Evolutionary conservation across 192 early-diverging fungal species (phyloP).

Genomic region (Chytriomyces hyalinus): DNA sequence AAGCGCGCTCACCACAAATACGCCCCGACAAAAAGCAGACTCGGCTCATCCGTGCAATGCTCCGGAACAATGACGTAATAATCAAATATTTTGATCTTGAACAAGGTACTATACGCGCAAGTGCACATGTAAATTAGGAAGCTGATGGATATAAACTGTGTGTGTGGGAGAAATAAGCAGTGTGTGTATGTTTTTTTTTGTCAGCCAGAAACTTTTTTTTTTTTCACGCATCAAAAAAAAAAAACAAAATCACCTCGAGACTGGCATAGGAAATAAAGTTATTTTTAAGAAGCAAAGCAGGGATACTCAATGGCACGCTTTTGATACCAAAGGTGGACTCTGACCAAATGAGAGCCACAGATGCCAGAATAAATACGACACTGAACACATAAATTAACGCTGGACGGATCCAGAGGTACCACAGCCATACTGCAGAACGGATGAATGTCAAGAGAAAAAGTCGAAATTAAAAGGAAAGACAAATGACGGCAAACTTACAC

Average conservation of each 20-base stretch:
- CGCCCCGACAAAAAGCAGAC: conserved; percentile 88
- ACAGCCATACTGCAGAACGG: conserved; percentile 78
- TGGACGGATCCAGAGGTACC: conserved; percentile 79
- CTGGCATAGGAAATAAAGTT: conserved; percentile 42
- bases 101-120: conserved; percentile 89
- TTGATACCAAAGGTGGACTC: conserved; percentile 85
- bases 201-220: too few species aligned
- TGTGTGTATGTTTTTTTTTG: neutral
- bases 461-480: neutral
- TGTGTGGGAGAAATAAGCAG: neutral
- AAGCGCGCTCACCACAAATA: conserved; percentile 76
- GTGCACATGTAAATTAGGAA: conserved; percentile 90
- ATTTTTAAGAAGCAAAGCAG: conserved; percentile 61
- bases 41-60: conserved; percentile 91
- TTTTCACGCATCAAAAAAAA: neutral
- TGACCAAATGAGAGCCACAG: conserved; percentile 85
- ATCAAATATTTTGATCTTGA: conserved; percentile 88
- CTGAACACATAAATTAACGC: conserved; percentile 62
- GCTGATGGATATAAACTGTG: conserved; percentile 70
- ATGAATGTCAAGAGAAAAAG: neutral
- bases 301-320: conserved; percentile 67
- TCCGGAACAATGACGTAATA: conserved; percentile 87
- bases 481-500: conserved; percentile 29
- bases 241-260: conserved; percentile 49
- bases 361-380: conserved; percentile 65